Conservation (phyloP, 345 rosid genomes). For the Hibiscus mutabilis region DNA sequence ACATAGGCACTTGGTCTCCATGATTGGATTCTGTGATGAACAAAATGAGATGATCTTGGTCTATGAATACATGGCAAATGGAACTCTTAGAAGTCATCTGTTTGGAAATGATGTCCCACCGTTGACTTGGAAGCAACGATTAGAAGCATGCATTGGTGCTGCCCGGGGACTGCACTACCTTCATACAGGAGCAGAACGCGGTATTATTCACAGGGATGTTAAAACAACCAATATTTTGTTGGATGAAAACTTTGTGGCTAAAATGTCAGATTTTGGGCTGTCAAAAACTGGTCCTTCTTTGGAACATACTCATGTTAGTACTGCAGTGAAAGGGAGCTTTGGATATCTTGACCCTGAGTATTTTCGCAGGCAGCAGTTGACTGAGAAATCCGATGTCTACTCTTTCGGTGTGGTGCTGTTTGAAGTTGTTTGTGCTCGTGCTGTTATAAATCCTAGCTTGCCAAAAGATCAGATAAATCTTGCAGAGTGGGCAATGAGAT, state of each 20-base stretch:
- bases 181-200: constrained; percentile 81
- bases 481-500: constrained; percentile 83
- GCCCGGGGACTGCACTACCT: constrained; percentile 90
- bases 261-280: constrained; percentile 89
- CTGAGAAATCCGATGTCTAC: constrained; percentile 90
- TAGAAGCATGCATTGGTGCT: constrained; percentile 79
- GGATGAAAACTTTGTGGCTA: constrained; percentile 69
- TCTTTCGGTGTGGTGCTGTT: constrained; percentile 69
- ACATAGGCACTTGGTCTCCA: constrained; percentile 80
- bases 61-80: constrained; percentile 88
- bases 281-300: constrained; percentile 81
- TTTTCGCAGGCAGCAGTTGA: constrained; percentile 43
- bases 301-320: constrained; percentile 90
- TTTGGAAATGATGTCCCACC: constrained; percentile 68
- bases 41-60: constrained; percentile 89
- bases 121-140: constrained; percentile 73
- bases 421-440: constrained; percentile 79
- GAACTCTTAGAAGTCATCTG: constrained; percentile 77
- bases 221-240: constrained; percentile 83
- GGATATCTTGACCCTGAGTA: constrained; percentile 92
- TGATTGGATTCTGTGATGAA: constrained; percentile 89
- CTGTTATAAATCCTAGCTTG: constrained; percentile 80
- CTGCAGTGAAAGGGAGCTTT: constrained; percentile 91
- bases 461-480: constrained; percentile 94
- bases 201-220: constrained; percentile 85